A percentile compares a stretch with the other conserved stretches of the same genome.
phyloP scores from a whole-genome alignment of 208 protist species.

The Wallacemonas sp. region DNA sequence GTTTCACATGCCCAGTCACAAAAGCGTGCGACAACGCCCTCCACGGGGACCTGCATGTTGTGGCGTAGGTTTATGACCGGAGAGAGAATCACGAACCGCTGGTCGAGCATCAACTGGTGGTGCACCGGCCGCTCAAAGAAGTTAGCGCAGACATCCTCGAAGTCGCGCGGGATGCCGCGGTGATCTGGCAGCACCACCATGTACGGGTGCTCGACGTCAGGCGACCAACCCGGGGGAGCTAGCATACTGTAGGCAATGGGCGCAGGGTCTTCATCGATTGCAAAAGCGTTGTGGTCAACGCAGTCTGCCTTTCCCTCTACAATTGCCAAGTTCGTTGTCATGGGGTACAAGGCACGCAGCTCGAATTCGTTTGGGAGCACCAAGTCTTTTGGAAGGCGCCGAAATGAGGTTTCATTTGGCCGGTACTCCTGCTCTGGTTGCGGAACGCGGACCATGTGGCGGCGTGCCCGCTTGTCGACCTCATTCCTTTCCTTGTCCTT shows the following conservation, averaged over 20 bases:
- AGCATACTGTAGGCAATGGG: slow-evolving; percentile 83
- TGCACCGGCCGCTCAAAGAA: slow-evolving; percentile 83
- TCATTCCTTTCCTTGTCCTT: slow-evolving; percentile 46
- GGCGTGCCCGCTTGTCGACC: slow-evolving; percentile 53
- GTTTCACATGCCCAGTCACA: slow-evolving; percentile 84
- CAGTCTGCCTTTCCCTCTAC: slow-evolving; percentile 78
- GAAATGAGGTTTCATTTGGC: slow-evolving; percentile 83
- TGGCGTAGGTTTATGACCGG: slow-evolving; percentile 80
- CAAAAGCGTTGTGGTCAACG: slow-evolving; percentile 74
- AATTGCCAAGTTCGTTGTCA: slow-evolving; percentile 65
- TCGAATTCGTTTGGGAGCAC: slow-evolving; percentile 82
- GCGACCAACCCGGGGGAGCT: slow-evolving; percentile 59
- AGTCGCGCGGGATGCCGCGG: slow-evolving; percentile 71
- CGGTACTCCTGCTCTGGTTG: slow-evolving; percentile 66
- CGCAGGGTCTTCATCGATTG: slow-evolving; percentile 61
- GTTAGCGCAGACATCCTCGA: slow-evolving; percentile 88
- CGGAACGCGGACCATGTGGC: slow-evolving; percentile 67
- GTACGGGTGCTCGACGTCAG: slow-evolving; percentile 66
- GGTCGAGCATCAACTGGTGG: slow-evolving; percentile 64
- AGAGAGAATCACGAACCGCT: slow-evolving; percentile 78
- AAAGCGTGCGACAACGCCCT: slow-evolving; percentile 80
- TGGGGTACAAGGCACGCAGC: slow-evolving; percentile 76
- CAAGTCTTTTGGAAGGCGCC: slow-evolving; percentile 70
- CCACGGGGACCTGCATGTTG: slow-evolving; percentile 74
- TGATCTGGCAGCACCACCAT: slow-evolving; percentile 84